A percentile compares a stretch with the other conserved stretches of the same genome.
These are phyloP conservation scores for Drechslera avenae DNA, from an alignment of 2,329 filamentous ascomycete genomes.

Conservation along the genomic window DNA sequence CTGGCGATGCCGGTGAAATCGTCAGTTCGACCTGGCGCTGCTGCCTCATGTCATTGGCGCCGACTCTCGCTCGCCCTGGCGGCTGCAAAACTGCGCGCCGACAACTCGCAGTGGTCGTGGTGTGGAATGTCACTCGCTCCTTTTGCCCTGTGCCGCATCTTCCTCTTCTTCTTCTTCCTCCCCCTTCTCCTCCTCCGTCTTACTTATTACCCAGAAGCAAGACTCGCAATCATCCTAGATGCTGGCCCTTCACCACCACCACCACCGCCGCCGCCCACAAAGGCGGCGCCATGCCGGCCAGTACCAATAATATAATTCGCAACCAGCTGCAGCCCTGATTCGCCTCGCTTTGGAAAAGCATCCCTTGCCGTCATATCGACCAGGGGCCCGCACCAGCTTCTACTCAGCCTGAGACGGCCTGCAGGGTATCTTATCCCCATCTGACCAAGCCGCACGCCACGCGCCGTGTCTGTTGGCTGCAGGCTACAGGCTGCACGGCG, in stretches of 20 bases:
- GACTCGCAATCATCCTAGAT: too few relatives aligned
- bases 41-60: conserved; percentile 13
- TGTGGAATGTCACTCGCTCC: background rate
- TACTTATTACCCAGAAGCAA: conserved; percentile 20
- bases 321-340: conserved; percentile 26
- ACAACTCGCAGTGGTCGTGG: too few relatives aligned
- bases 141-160: background rate
- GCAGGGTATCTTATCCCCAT: conserved; percentile 21
- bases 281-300: conserved; percentile 25
- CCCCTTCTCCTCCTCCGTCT: background rate
- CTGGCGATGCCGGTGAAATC: background rate
- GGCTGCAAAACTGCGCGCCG: background rate
- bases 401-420: conserved; percentile 35
- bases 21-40: conserved; percentile 29
- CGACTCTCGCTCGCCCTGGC: conserved; percentile 1
- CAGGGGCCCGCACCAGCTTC: conserved; percentile 3
- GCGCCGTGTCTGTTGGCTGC: conserved; percentile 6
- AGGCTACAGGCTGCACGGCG: conserved; percentile 4
- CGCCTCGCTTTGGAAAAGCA: conserved; percentile 10
- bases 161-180: background rate
- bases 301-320: conserved; percentile 43
- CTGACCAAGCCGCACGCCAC: conserved; percentile 19
- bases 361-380: conserved; percentile 22
- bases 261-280: conserved; percentile 35
- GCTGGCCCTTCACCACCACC: conserved; percentile 17